Conservation (phyloP, 805 yeast genomes). For the Kazachstania taianensis region DNA sequence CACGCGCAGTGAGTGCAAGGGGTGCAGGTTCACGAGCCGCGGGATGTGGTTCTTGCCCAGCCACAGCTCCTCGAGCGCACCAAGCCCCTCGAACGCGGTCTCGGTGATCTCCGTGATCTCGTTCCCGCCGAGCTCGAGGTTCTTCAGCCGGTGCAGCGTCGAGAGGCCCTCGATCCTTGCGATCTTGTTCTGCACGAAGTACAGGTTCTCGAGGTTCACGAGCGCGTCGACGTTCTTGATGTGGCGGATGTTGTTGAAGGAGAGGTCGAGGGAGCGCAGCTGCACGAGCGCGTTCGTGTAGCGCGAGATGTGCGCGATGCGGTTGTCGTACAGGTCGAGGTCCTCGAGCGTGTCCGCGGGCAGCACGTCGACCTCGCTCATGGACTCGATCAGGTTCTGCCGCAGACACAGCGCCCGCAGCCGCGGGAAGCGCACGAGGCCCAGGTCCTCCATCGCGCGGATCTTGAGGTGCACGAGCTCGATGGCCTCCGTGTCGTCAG, state of each 20-base stretch:
- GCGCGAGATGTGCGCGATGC: slow-evolving; percentile 76
- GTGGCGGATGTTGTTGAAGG: slow-evolving; percentile 81
- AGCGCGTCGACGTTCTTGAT: slow-evolving; percentile 68
- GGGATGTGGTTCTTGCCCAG: slow-evolving; percentile 77
- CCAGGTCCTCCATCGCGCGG: slow-evolving; percentile 48
- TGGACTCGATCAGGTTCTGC: slow-evolving; percentile 71
- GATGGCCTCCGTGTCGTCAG: slow-evolving; percentile 47
- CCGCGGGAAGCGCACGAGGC: slow-evolving; percentile 44
- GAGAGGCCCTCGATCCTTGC: slow-evolving; percentile 58
- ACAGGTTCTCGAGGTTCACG: slow-evolving; percentile 53
- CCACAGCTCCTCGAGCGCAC: slow-evolving; percentile 70
- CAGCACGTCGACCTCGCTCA: slow-evolving; percentile 56
- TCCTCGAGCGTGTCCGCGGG: slow-evolving; percentile 53
- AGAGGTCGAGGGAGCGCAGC: slow-evolving; percentile 60
- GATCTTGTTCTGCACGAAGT: slow-evolving; percentile 83
- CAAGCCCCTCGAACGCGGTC: slow-evolving; percentile 41
- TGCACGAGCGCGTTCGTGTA: slow-evolving; percentile 50
- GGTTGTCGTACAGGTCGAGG: slow-evolving; percentile 83
- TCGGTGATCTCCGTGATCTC: slow-evolving; percentile 36
- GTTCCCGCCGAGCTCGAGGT: slow-evolving; percentile 89
- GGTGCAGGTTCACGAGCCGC: slow-evolving; percentile 50
- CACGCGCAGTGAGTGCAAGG: slow-evolving; percentile 53
- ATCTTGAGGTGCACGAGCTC: slow-evolving; percentile 67
- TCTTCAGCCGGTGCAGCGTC: slow-evolving; percentile 44
- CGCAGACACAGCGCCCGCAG: slow-evolving; percentile 62